phyloP scores from a whole-genome alignment of 1,139 yeast species.

The Yamadazyma membranifaciens region DNA sequence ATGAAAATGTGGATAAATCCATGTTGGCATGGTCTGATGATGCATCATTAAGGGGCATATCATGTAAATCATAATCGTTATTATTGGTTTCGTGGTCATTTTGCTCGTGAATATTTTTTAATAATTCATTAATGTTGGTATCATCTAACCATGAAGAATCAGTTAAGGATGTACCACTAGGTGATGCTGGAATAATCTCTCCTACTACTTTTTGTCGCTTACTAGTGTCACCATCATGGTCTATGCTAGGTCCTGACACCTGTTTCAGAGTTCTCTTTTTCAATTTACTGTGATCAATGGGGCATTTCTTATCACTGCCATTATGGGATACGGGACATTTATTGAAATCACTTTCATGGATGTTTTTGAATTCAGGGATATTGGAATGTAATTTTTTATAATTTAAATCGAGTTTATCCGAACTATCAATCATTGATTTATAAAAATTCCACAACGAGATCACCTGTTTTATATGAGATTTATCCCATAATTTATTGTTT shows the following conservation, averaged over 20 bases:
- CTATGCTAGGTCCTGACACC: background rate
- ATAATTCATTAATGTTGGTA: slow-evolving; percentile 1
- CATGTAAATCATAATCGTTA: no score
- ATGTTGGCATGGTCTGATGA: background rate
- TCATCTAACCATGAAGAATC: slow-evolving; percentile 1
- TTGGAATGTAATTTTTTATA: slow-evolving; percentile 37
- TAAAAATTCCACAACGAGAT: slow-evolving; percentile 44
- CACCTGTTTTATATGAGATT: slow-evolving; percentile 25
- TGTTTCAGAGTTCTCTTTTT: background rate
- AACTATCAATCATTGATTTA: slow-evolving; percentile 33
- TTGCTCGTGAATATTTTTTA: background rate
- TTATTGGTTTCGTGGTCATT: slow-evolving; percentile 1
- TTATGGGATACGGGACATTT: slow-evolving; percentile 33
- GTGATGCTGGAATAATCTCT: background rate
- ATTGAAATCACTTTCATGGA: slow-evolving; percentile 12
- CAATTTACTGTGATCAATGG: slow-evolving; percentile 29
- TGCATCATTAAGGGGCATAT: background rate
- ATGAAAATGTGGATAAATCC: slow-evolving; percentile 3
- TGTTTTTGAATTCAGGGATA: slow-evolving; percentile 27
- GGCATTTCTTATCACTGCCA: slow-evolving; percentile 23
- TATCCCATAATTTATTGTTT: slow-evolving; percentile 14
- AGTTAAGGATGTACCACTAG: background rate
- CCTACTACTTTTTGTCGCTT: background rate
- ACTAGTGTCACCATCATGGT: background rate
- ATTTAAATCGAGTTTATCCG: slow-evolving; percentile 28